phyloP scores from a whole-genome alignment of 2,329 filamentous ascomycete species.

The Colletotrichum incanum region DNA sequence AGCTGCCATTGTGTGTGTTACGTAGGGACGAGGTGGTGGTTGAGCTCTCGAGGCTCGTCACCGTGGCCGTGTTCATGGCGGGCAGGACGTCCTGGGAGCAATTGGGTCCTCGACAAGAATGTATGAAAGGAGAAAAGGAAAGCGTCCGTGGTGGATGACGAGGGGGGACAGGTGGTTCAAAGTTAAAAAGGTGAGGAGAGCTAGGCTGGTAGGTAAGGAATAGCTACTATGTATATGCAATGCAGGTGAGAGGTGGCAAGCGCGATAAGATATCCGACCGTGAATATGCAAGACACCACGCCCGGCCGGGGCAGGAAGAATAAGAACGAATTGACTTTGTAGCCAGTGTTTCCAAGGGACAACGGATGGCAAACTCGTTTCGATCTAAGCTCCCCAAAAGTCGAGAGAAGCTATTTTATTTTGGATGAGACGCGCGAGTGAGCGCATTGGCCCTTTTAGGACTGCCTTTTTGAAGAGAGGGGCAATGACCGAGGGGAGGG shows the following conservation, averaged over 20 bases:
- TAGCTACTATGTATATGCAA: slow-evolving; percentile 39
- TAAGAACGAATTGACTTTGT: slow-evolving; percentile 30
- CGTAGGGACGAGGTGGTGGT: slow-evolving; percentile 32
- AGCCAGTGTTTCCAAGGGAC: slow-evolving; percentile 38
- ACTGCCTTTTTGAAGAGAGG: slow-evolving; percentile 28
- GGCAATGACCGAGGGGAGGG: slow-evolving; percentile 24
- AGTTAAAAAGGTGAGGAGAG: slow-evolving; percentile 33
- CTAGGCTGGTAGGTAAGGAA: background rate
- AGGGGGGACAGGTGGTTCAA: slow-evolving; percentile 17
- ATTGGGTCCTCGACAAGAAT: slow-evolving; percentile 19
- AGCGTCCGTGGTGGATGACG: slow-evolving; percentile 20
- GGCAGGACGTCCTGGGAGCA: slow-evolving; percentile 21
- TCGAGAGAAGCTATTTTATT: slow-evolving; percentile 35
- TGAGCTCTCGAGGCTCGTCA: slow-evolving; percentile 48
- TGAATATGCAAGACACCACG: slow-evolving; percentile 20
- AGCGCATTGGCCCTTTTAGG: slow-evolving; percentile 32
- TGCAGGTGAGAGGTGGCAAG: slow-evolving; percentile 40
- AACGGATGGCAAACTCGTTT: slow-evolving; percentile 17
- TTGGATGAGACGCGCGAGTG: slow-evolving; percentile 10
- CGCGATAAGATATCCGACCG: slow-evolving; percentile 44
- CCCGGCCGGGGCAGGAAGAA: slow-evolving; percentile 16
- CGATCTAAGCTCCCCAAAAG: slow-evolving; percentile 27
- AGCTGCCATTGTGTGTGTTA: slow-evolving; percentile 41
- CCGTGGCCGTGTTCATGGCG: slow-evolving; percentile 60
- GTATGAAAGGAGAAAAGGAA: background rate